These are phyloP conservation scores for Fusarium pseudonygamai DNA, from an alignment of 2,329 filamentous ascomycete genomes.

Conservation along the genomic window DNA sequence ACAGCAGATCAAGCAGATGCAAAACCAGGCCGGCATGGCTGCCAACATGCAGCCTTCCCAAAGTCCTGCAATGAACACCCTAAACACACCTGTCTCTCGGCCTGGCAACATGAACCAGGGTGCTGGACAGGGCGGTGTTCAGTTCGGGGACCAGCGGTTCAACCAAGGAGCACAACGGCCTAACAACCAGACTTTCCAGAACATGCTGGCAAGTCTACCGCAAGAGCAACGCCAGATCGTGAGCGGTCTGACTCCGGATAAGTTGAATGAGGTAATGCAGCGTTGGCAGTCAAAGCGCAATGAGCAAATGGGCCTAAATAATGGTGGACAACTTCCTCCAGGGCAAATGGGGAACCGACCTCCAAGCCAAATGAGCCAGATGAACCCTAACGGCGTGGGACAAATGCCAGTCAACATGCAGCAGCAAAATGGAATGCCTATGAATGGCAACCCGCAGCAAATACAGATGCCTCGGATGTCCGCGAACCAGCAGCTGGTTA, in stretches of 20 bases:
- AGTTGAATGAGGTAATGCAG: constrained; percentile 61
- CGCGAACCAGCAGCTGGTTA: constrained; percentile 46
- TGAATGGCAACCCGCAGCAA: constrained; percentile 43
- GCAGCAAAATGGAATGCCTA: constrained; percentile 41
- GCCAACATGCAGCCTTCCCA: constrained; percentile 62
- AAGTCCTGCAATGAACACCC: constrained; percentile 67
- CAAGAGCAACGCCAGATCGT: constrained; percentile 58
- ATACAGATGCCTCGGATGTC: constrained; percentile 43
- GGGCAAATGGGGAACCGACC: constrained; percentile 47
- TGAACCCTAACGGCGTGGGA: constrained; percentile 45
- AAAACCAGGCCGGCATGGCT: constrained; percentile 64
- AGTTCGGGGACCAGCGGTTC: constrained; percentile 64
- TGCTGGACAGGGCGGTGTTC: constrained; percentile 56
- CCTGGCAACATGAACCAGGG: constrained; percentile 57
- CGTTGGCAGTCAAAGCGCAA: constrained; percentile 57
- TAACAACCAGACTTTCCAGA: constrained; percentile 53
- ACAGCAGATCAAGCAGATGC: constrained; percentile 64
- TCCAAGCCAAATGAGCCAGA: constrained; percentile 45
- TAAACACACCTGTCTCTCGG: constrained; percentile 62
- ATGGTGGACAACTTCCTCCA: constrained; percentile 44
- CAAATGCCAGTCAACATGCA: constrained; percentile 47
- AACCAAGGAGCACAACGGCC: constrained; percentile 61
- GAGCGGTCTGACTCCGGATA: constrained; percentile 56
- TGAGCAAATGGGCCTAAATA: constrained; percentile 48
- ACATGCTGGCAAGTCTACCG: constrained; percentile 56